A percentile compares a stretch with the other conserved stretches of the same genome.
Evolutionary conservation across 495 filamentous ascomycete genomes (phyloP).

Genomic region (Filosporella fistucella): DNA sequence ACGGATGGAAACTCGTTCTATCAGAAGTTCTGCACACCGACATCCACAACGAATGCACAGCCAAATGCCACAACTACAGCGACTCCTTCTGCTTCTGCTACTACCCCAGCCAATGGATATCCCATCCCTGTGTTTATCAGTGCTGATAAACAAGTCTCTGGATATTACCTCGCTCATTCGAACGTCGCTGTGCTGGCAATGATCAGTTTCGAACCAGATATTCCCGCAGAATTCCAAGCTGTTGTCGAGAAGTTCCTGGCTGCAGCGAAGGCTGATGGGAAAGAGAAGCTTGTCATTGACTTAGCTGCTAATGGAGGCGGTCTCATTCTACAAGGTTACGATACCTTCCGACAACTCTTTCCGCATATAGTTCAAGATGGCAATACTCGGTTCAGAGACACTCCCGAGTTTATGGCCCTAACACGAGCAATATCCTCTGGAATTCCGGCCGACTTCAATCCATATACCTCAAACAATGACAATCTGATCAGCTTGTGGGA

Average conservation of each 20-base stretch:
- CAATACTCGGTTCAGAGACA: neutral
- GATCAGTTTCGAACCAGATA: constrained; percentile 26
- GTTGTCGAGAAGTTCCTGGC: constrained; percentile 31
- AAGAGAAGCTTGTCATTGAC: constrained; percentile 50
- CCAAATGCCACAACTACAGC: neutral
- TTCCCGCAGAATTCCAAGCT: constrained; percentile 11
- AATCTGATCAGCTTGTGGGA: neutral
- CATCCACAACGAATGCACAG: no score
- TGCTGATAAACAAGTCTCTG: constrained; percentile 15
- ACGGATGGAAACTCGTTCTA: constrained; percentile 33
- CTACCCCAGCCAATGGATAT: neutral
- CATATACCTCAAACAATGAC: neutral
- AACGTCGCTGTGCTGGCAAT: constrained; percentile 36
- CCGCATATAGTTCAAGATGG: constrained; percentile 8
- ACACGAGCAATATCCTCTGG: neutral
- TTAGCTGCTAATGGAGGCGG: constrained; percentile 51
- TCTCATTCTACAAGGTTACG: neutral
- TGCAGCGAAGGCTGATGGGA: constrained; percentile 30
- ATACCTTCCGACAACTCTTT: constrained; percentile 36
- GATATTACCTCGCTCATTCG: constrained; percentile 33
- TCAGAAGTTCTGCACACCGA: constrained; percentile 20
- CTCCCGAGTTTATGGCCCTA: neutral
- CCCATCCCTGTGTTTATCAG: neutral
- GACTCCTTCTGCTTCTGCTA: neutral
- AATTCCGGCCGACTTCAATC: neutral